These are phyloP conservation scores for Naganishia albida DNA, from an alignment of 1,284 basidiomycete species.

Conservation along the genomic window DNA sequence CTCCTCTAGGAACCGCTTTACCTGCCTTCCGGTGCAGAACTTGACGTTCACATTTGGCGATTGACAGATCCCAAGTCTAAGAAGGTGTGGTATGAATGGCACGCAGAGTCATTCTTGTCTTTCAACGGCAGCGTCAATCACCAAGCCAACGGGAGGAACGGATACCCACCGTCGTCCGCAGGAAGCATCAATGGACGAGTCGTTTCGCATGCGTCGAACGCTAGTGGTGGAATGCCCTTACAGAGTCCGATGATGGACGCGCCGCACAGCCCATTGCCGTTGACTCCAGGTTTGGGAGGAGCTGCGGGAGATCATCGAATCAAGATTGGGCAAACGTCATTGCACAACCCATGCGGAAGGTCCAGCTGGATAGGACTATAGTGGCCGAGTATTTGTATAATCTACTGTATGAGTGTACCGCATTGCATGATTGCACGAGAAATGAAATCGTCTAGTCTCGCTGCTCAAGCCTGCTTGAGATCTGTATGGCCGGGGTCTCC, in stretches of 20 bases:
- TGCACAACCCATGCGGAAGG: slow-evolving; percentile 86
- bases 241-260: slow-evolving; percentile 58
- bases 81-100: slow-evolving; percentile 98
- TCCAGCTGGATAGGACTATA: slow-evolving; percentile 88
- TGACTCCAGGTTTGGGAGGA: slow-evolving; percentile 36
- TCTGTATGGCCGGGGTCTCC: no score
- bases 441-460: no score
- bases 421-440: background rate
- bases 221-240: slow-evolving; percentile 26
- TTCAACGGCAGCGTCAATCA: slow-evolving; percentile 40
- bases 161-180: slow-evolving; percentile 24
- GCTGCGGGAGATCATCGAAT: slow-evolving; percentile 56
- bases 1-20: slow-evolving; percentile 80
- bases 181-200: slow-evolving; percentile 27
- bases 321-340: slow-evolving; percentile 87
- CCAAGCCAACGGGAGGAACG: slow-evolving; percentile 24
- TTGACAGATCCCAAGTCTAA: slow-evolving; percentile 71
- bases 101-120: slow-evolving; percentile 84
- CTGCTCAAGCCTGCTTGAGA: no score
- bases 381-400: slow-evolving; percentile 1
- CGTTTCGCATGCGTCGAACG: slow-evolving; percentile 29
- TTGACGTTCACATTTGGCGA: slow-evolving; percentile 93
- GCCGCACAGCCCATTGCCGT: slow-evolving; percentile 43
- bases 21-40: slow-evolving; percentile 84
- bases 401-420: background rate